Conservation (phyloP, 306 rosid species). For the Echinosophora koreensis region DNA sequence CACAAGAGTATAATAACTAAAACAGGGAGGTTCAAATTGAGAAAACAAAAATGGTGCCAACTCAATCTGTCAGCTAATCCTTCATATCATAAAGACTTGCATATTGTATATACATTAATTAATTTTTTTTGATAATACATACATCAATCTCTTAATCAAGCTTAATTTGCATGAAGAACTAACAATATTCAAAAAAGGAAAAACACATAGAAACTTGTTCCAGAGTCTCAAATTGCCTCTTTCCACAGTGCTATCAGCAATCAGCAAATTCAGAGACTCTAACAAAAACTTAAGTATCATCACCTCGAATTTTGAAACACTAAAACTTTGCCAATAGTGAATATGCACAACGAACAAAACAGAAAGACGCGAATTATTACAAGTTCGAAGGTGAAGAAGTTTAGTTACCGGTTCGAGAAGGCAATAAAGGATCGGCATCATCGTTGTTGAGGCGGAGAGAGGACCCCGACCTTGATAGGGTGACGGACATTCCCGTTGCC, state of each 20-base stretch:
- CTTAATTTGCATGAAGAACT: slow-evolving; percentile 4
- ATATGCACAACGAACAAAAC: neutral
- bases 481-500: slow-evolving; percentile 57
- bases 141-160: neutral
- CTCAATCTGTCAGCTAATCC: slow-evolving; percentile 1
- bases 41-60: neutral
- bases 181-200: neutral
- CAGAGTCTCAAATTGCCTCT: neutral
- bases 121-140: too few relatives aligned
- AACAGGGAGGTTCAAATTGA: neutral
- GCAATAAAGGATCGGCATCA: slow-evolving; percentile 56
- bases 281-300: neutral
- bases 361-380: neutral
- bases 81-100: neutral
- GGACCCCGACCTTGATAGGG: slow-evolving; percentile 56
- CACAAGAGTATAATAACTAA: neutral
- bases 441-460: slow-evolving; percentile 49
- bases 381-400: neutral
- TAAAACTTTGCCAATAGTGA: neutral
- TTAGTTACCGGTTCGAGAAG: slow-evolving; percentile 56
- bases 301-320: slow-evolving; percentile 19
- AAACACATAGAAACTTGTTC: neutral
- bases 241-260: neutral
- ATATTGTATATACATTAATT: neutral
- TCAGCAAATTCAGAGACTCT: neutral